Base-by-base conservation (phyloP, 176 grass and related monocot species). In the Avena sativa region DNA sequence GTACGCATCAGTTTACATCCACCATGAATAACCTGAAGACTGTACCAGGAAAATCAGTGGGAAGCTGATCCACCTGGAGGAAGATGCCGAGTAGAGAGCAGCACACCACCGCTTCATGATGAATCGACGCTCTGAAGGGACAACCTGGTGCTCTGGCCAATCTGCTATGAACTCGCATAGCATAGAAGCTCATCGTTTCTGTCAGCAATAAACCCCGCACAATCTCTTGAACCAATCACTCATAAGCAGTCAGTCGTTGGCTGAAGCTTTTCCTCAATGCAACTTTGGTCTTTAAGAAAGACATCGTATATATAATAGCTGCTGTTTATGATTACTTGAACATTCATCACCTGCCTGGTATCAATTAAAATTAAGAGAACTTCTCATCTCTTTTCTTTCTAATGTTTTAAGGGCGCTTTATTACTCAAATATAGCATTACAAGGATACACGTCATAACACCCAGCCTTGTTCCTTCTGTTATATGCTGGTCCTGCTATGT, bases 41-140 rank as follows among this genome's bases (percentile, higher is more conserved):
- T 51, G 72, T 38, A 81, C 59, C 90, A 91, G 85, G 85, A 76
- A 87, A 12, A 50, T 91, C 26, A 91, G 89, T 3, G 89, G 85
- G 0, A 91, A 91, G 76, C 85, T 80, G 0, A 91, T 87, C 68
- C 89, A 91, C 1, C 68, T 87, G 6, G 85, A 84, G 40, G 85
- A 91, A 28, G 30, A 80, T n/a, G 11, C 75, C 40, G 40, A 80
- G 2, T 81, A 69, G 85, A 46, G 67, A 43, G 40, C 40, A 43
- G 40, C 40, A 43, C 40, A 43, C 40, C 40, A 7, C 40, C 40
- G 40, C 40, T 43, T 43, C 40, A 43, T 43, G 40, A 43, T 43
- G 40, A 43, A 43, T 43, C 40, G 40, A 43, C 40, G 1, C 40
- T 43, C 40, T 43, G 40, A 43, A 43, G 40, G 40, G 40, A 43